Evolutionary conservation across 164 flowering plant genomes (phyloP).

Genomic region (Umbellularia californica): DNA sequence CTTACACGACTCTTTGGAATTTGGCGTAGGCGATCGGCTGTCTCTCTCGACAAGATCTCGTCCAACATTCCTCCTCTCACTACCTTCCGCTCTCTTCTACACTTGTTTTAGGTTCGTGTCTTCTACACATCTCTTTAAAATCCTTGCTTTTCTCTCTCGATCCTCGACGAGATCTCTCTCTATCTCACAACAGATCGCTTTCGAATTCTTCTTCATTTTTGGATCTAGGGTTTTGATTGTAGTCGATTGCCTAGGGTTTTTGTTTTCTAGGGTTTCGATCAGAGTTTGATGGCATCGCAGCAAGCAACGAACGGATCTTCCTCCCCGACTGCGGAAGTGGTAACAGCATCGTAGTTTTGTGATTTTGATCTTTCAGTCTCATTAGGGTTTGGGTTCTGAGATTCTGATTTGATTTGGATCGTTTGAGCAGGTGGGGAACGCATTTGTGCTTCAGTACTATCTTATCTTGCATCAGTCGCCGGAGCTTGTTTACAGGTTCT

Average conservation of each 20-base stretch:
- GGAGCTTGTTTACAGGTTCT: slow-evolving; percentile 55
- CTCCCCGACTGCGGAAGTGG: slow-evolving; percentile 42
- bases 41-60: no score
- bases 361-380: not conserved
- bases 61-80: no score
- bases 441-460: slow-evolving; percentile 74
- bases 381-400: not conserved
- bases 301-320: slow-evolving; percentile 24
- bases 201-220: no score
- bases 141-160: no score
- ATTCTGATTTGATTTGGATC: not conserved
- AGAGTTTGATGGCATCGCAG: slow-evolving; percentile 26
- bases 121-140: slow-evolving; percentile 10
- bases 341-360: slow-evolving; percentile 14
- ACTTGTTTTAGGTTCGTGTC: not conserved
- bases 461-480: slow-evolving; percentile 66
- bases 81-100: not conserved
- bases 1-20: no score
- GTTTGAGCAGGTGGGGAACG: slow-evolving; percentile 61
- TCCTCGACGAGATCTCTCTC: no score
- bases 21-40: no score
- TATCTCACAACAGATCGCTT: no score
- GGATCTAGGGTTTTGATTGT: no score
- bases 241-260: no score
- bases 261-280: slow-evolving; percentile 14